Evolutionary conservation across 129 eudicot species (phyloP).

Genomic region (Rutidosis leptorrhynchoides): DNA sequence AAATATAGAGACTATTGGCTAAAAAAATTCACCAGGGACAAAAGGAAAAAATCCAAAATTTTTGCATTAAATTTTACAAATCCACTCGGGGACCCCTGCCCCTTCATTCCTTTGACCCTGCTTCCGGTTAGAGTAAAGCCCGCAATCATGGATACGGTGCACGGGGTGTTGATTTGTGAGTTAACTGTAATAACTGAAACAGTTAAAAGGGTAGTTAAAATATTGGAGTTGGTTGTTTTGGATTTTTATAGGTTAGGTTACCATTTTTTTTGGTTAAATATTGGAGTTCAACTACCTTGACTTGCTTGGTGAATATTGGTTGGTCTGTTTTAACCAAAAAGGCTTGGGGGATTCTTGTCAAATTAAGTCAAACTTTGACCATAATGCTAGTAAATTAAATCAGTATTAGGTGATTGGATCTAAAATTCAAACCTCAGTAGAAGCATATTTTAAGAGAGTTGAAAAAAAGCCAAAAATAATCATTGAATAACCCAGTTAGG

Average conservation of each 20-base stretch:
- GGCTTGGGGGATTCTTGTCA: neutral
- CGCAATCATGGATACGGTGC: constrained; percentile 44
- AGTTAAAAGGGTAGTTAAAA: neutral
- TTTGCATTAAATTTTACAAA: no score
- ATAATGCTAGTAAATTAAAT: no score
- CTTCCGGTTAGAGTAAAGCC: constrained; percentile 70
- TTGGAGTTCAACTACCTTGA: constrained; percentile 57
- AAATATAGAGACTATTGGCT: no score
- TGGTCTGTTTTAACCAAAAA: constrained; percentile 7
- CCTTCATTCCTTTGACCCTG: constrained; percentile 42
- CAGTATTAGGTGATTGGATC: no score
- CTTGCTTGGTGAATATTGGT: constrained; percentile 20
- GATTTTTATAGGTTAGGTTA: constrained; percentile 7
- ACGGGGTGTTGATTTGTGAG: constrained; percentile 52
- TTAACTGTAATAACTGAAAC: constrained; percentile 26
- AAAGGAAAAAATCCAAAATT: no score
- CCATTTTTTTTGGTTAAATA: neutral
- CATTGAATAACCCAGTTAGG: no score
- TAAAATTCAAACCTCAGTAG: no score
- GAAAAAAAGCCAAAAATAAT: no score
- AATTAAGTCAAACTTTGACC: neutral
- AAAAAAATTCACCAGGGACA: no score
- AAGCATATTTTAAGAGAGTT: no score
- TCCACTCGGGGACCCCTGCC: no score
- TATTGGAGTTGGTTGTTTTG: neutral